A percentile compares a stretch with the other conserved stretches of the same genome.
Evolutionary conservation across 225 moss, liverwort and hornwort species (phyloP).

Genomic region (Bryoerythrophyllum caledonicum): DNA sequence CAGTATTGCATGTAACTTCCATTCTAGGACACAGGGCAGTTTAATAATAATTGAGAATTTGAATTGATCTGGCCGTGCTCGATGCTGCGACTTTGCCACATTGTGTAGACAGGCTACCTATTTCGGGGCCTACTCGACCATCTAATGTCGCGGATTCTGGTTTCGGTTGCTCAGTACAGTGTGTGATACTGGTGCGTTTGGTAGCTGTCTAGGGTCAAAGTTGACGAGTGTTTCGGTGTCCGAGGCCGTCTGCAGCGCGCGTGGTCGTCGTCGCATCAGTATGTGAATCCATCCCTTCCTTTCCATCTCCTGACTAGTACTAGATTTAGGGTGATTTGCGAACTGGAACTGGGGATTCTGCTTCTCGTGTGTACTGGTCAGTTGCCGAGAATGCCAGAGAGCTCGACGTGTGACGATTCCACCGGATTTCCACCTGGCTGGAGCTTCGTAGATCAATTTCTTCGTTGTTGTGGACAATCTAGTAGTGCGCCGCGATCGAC

Average conservation of each 20-base stretch:
- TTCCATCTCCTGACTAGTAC: neutral
- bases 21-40: neutral
- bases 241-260: neutral
- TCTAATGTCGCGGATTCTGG: neutral
- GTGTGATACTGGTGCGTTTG: neutral
- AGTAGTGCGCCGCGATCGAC: neutral
- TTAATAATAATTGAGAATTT: neutral
- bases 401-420: neutral
- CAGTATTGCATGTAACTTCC: neutral
- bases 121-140: neutral
- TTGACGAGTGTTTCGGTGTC: neutral
- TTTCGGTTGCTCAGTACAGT: neutral
- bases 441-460: neutral
- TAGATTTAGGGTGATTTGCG: neutral
- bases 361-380: neutral
- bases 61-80: neutral
- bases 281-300: slow-evolving; percentile 19
- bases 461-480: neutral
- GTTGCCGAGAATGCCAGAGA: too few relatives aligned
- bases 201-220: neutral
- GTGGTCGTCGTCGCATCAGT: neutral
- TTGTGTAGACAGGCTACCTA: neutral
- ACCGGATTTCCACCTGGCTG: neutral
- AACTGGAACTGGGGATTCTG: neutral
- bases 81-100: neutral